Percentiles rank a stretch among this genome's conserved stretches.
Conservation (phyloP, 345 rosid genomes). For the Anastatica hierochuntica region DNA sequence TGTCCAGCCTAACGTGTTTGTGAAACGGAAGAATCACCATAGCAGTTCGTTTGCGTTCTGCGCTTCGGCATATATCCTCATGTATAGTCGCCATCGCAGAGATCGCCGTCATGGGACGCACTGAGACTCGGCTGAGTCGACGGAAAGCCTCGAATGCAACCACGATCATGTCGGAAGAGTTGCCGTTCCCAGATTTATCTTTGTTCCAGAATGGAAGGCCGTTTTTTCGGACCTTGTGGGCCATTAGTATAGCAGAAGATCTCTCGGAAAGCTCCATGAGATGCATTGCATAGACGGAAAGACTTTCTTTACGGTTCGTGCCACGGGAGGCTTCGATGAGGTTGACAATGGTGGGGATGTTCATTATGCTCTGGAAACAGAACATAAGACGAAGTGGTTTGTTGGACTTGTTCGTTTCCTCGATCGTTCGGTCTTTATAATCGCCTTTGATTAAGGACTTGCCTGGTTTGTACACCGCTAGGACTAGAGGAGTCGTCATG, state of each 20-base stretch:
- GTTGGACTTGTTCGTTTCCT: conserved; percentile 28
- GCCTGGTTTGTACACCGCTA: conserved; percentile 54
- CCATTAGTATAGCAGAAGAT: conserved; percentile 87
- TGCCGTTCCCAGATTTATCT: conserved; percentile 18
- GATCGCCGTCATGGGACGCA: conserved; percentile 79
- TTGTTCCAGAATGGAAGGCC: conserved; percentile 91
- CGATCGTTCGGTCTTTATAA: conserved; percentile 31
- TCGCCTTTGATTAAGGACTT: conserved; percentile 23
- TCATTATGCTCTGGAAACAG: conserved; percentile 44
- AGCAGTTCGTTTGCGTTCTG: conserved; percentile 50
- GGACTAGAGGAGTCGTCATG: conserved; percentile 56
- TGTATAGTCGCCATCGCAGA: conserved; percentile 55
- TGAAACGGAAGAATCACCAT: conserved; percentile 73
- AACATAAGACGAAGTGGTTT: conserved; percentile 37
- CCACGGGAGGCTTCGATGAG: conserved; percentile 69
- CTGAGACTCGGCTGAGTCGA: conserved; percentile 48
- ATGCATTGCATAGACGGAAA: conserved; percentile 82
- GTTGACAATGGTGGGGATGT: conserved; percentile 50
- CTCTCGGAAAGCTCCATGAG: conserved; percentile 91
- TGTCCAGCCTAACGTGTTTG: conserved; percentile 65
- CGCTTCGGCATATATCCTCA: conserved; percentile 55
- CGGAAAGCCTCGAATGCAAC: conserved; percentile 71
- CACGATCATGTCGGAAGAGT: conserved; percentile 45
- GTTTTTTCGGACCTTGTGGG: conserved; percentile 69
- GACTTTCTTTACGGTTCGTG: conserved; percentile 47